Evolutionary conservation across 768 basidiomycete species (phyloP), one percentile per base, ranked within the genome.

Genomic region (Cystoderma amianthinum): DNA sequence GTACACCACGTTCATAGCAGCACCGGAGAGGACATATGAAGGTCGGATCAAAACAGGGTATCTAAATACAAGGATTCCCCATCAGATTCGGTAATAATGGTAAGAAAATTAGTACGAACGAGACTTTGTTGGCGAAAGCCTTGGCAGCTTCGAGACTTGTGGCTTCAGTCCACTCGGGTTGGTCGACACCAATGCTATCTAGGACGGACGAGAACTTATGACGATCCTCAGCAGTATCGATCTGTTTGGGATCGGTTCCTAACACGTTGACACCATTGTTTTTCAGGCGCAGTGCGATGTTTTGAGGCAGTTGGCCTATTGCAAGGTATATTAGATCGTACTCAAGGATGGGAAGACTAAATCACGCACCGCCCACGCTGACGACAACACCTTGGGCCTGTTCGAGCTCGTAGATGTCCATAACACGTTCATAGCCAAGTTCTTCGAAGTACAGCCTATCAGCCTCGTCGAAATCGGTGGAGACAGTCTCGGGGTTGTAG

Each of bases 381-480:
- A 99, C 95, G 48, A 99, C 78, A 38, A 95, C 91, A 57, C 96
- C 96, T 40, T 86, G 79, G 1, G 96, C 85, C 23, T 78, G 75
- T 59, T 99, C 96, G 45, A 98, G 66, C 61, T 99, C 96, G 55
- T 98, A 99, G 53, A 99, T 98, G 62, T 99, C 96, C 95, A 99
- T 97, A 48, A 99, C 94, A 32, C 95, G 81, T 64, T 99, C 96
- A 65, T 77, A 98, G 38, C 95, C 92, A 44, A 99, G 79, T 60
- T 98, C 95, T 61, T 99, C 96, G 59, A 99, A 99, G 71, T 99
- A 99, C 36, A 99, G 68, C 44, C 96, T 72, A 55, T 98, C 96
- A n/a, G 96, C 96, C 67, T 99, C 96, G 56, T 99, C 96, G 61
- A 94, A 99, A 62, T 98, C 96, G 43, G 96, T 99, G 5, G 94